phyloP scores from a whole-genome alignment of 768 basidiomycete genomes.

The Flagelloscypha sp. region DNA sequence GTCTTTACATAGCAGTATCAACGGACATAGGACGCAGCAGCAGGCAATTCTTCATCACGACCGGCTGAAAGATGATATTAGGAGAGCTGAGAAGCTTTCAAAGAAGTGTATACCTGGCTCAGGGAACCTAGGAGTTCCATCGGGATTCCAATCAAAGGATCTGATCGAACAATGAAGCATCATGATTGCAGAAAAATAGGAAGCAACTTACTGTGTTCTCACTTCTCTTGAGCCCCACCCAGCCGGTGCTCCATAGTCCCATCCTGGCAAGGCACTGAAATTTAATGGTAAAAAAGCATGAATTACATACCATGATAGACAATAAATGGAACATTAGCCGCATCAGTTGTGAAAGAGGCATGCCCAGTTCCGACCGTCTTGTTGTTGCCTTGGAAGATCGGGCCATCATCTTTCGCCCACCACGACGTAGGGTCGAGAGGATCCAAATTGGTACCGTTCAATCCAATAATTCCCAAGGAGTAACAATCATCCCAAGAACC shows the following conservation, averaged over 20 bases:
- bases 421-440: slow-evolving; percentile 28
- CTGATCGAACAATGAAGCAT: neutral
- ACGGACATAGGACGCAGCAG: too few relatives aligned
- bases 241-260: slow-evolving; percentile 7
- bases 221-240: slow-evolving; percentile 8
- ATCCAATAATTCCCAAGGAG: slow-evolving; percentile 3
- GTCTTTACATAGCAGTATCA: too few relatives aligned
- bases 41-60: too few relatives aligned
- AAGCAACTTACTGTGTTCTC: slow-evolving; percentile 5
- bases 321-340: neutral
- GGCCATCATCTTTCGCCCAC: slow-evolving; percentile 8
- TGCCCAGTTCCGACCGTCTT: slow-evolving; percentile 8
- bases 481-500: neutral
- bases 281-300: slow-evolving; percentile 1
- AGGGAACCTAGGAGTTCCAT: slow-evolving; percentile 2
- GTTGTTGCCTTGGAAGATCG: slow-evolving; percentile 3
- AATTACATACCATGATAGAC: neutral
- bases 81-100: too few relatives aligned
- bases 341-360: slow-evolving; percentile 8
- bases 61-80: too few relatives aligned
- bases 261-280: slow-evolving; percentile 7
- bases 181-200: neutral
- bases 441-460: slow-evolving; percentile 27
- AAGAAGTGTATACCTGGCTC: slow-evolving; percentile 5
- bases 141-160: neutral